Evolutionary conservation across 305 asterid genomes (phyloP), one percentile per base, ranked within the genome.

Genomic region (Fraxinus sp.): DNA sequence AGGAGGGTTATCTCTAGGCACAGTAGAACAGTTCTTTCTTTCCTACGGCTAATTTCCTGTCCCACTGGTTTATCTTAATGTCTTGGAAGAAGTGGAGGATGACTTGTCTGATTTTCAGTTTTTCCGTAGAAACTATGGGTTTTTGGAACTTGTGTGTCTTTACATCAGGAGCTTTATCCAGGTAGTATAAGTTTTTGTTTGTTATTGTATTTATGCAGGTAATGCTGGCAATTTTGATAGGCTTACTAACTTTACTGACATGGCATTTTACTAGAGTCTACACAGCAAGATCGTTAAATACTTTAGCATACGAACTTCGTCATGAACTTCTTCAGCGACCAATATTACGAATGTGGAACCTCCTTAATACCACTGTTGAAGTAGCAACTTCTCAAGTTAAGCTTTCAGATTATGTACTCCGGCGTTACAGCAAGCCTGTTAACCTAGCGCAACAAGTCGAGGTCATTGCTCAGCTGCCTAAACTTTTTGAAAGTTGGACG

Each of bases 191-290:
- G 64, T 78, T 79, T 73, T 46, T 75, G 14, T 72, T 30, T 76
- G n/a, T 52, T 76, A 18, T 20, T 82, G 52, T 68, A 72, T 81
- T 70, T 79, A 52, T 88, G 92, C 95, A 94, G 98, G 90, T 89
- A 22, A 89, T 95, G 98, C 91, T 95, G 44, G 98, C 98, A 46
- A 91, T 95, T 80, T 86, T 93, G 91, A 93, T 95, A 78, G 98
- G 97, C 72, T 57, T 95, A 86, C 89, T 95, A 37, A 93, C 98
- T 74, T 82, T 95, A 46, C 90, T 95, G 16, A 95, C 98, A 83
- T 95, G 98, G 98, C 98, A 95, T 81, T 93, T 95, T 74, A 95
- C 97, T 20, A 88, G 93, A 91, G 96, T 90, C 62, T 91, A 95
- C 85, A 95, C 98, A 0, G 85, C 88, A 71, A 87, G 90, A 86